Conservation (phyloP, 2,329 filamentous ascomycete species). For the Calonectria multiphialidica region DNA sequence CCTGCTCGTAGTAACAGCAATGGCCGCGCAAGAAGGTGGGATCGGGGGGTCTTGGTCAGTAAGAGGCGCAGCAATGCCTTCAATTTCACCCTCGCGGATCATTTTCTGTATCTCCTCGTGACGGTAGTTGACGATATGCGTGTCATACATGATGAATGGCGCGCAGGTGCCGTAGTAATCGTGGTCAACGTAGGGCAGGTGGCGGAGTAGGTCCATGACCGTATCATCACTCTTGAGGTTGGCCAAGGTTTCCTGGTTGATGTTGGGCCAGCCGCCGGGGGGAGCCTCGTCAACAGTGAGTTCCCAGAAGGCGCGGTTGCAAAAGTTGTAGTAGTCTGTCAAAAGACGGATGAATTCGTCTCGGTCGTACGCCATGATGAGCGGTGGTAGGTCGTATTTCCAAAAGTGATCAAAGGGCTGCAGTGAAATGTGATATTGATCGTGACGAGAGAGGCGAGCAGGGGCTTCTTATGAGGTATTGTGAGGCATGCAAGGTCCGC, state of each 20-base stretch:
- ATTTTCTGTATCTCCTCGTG: neutral
- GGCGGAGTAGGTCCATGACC: conserved; percentile 29
- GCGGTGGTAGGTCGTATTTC: neutral
- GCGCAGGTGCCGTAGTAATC: neutral
- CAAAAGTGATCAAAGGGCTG: neutral
- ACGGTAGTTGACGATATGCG: neutral
- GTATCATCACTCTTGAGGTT: conserved; percentile 16
- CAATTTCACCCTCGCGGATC: neutral
- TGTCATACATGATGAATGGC: neutral
- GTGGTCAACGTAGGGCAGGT: conserved; percentile 26
- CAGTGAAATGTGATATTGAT: neutral
- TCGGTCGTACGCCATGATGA: conserved; percentile 2
- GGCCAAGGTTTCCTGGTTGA: conserved; percentile 25
- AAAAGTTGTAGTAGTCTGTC: conserved; percentile 35
- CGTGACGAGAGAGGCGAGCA: neutral
- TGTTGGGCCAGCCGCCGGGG: conserved; percentile 27
- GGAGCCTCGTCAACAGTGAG: conserved; percentile 3
- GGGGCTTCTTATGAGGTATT: neutral
- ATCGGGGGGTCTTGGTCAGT: neutral
- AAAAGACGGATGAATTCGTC: conserved; percentile 32
- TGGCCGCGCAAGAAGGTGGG: conserved; percentile 23
- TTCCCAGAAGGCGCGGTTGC: conserved; percentile 30
- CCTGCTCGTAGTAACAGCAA: conserved; percentile 16
- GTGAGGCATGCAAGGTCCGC: neutral
- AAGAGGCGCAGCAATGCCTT: neutral